phyloP scores from a whole-genome alignment of 441 rosid genomes.

The Euphorbia corollata region DNA sequence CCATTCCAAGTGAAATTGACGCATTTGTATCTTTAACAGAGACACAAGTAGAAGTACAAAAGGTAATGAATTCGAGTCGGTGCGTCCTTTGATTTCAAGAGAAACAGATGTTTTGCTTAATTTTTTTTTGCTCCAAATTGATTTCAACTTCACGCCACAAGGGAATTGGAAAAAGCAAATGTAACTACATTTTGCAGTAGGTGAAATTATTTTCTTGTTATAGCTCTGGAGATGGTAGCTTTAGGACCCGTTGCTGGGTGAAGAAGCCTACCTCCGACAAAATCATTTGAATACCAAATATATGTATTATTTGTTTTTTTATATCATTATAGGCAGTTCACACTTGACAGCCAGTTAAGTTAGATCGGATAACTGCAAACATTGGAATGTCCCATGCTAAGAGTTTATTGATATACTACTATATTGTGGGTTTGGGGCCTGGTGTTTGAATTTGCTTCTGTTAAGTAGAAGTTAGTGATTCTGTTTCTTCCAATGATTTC shows the following conservation, averaged over 20 bases:
- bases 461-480: not conserved
- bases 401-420: not conserved
- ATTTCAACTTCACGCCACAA: not conserved
- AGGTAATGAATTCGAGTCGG: conserved; percentile 10
- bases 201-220: conserved; percentile 4
- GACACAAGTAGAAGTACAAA: not conserved
- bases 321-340: not conserved
- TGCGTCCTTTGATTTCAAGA: conserved; percentile 13
- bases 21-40: not conserved
- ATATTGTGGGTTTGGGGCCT: not conserved
- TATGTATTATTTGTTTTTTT: not conserved
- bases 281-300: conserved; percentile 1
- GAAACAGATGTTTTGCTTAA: conserved; percentile 1
- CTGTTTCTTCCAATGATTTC: not conserved
- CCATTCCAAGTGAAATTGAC: conserved; percentile 26
- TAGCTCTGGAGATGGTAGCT: conserved; percentile 17
- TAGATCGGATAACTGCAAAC: not conserved
- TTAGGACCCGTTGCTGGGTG: conserved; percentile 23
- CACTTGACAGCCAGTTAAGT: not conserved
- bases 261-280: conserved; percentile 14
- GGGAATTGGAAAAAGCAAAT: conserved; percentile 18
- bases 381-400: not conserved
- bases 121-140: conserved; percentile 4
- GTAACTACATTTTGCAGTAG: conserved; percentile 19
- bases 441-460: not conserved